phyloP scores from a whole-genome alignment of 1,139 yeast species.

The Candida freyschussii region DNA sequence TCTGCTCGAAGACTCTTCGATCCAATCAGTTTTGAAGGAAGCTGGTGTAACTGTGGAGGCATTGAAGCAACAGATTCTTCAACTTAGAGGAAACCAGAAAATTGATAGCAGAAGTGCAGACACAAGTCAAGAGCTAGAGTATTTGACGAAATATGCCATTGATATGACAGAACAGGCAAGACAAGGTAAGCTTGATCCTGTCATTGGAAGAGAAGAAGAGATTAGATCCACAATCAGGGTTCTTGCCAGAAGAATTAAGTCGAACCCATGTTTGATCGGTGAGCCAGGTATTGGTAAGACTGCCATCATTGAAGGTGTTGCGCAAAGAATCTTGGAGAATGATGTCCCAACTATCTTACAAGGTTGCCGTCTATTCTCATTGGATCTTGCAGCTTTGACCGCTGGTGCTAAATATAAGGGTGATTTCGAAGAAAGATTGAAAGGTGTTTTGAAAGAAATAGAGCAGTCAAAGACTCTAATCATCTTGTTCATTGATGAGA shows the following conservation, averaged over 20 bases:
- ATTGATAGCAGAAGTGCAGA: slow-evolving; percentile 95
- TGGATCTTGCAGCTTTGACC: slow-evolving; percentile 91
- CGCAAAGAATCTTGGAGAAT: slow-evolving; percentile 91
- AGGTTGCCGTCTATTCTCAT: slow-evolving; percentile 73
- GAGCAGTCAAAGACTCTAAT: slow-evolving; percentile 85
- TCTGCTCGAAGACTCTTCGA: slow-evolving; percentile 67
- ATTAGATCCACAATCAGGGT: slow-evolving; percentile 93
- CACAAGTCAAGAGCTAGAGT: slow-evolving; percentile 78
- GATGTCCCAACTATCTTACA: slow-evolving; percentile 90
- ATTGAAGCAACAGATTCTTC: slow-evolving; percentile 74
- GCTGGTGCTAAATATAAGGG: slow-evolving; percentile 99
- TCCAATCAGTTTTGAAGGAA: slow-evolving; percentile 73
- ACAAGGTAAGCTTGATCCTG: slow-evolving; percentile 94
- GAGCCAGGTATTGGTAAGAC: slow-evolving; percentile 99
- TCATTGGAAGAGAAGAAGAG: slow-evolving; percentile 98
- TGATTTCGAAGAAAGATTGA: slow-evolving; percentile 95
- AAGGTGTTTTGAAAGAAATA: slow-evolving; percentile 91
- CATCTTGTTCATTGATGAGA: slow-evolving; percentile 89
- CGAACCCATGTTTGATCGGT: slow-evolving; percentile 94
- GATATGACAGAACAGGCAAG: slow-evolving; percentile 93
- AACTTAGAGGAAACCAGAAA: slow-evolving; percentile 84
- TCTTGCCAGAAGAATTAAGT: slow-evolving; percentile 90
- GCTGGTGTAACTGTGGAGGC: slow-evolving; percentile 64
- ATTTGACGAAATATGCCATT: slow-evolving; percentile 80
- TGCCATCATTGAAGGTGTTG: slow-evolving; percentile 96